Percentiles rank a stretch among this genome's conserved stretches.
Evolutionary conservation across 208 protist genomes (phyloP).

Genomic region (Phytomonas sp.): DNA sequence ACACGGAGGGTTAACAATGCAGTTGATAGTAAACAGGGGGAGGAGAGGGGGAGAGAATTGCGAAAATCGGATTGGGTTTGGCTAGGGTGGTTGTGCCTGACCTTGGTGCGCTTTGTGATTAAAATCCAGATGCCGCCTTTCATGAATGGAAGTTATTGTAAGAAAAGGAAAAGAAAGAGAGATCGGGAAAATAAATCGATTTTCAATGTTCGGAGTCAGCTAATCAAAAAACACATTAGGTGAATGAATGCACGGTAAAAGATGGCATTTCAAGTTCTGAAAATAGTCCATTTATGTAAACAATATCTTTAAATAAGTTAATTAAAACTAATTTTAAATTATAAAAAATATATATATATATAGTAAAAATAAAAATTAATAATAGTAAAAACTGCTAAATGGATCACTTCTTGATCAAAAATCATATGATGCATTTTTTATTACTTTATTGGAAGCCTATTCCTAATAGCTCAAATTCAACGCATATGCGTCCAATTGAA

Average conservation of each 20-base stretch:
- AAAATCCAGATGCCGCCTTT: no score
- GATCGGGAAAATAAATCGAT: no score
- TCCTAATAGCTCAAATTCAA: no score
- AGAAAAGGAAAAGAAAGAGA: no score
- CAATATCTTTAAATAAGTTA: background rate
- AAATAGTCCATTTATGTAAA: background rate
- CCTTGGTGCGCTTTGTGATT: background rate
- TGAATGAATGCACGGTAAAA: constrained; percentile 1
- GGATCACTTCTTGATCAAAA: no score
- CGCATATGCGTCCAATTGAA: no score
- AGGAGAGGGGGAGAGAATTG: no score
- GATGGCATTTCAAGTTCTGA: background rate
- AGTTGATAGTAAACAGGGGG: no score
- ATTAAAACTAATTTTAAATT: constrained; percentile 15
- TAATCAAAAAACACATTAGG: background rate
- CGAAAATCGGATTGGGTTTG: no score
- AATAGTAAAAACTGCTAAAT: background rate
- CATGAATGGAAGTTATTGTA: no score
- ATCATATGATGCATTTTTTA: background rate
- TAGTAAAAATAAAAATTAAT: background rate
- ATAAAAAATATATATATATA: constrained; percentile 11
- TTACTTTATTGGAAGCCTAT: constrained; percentile 10
- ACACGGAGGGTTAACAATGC: no score
- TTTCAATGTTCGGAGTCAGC: no score
- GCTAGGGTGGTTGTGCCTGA: background rate